Evolutionary conservation across 352 stramenopile species (phyloP).

Genomic region (Phytophthora agathidicida): DNA sequence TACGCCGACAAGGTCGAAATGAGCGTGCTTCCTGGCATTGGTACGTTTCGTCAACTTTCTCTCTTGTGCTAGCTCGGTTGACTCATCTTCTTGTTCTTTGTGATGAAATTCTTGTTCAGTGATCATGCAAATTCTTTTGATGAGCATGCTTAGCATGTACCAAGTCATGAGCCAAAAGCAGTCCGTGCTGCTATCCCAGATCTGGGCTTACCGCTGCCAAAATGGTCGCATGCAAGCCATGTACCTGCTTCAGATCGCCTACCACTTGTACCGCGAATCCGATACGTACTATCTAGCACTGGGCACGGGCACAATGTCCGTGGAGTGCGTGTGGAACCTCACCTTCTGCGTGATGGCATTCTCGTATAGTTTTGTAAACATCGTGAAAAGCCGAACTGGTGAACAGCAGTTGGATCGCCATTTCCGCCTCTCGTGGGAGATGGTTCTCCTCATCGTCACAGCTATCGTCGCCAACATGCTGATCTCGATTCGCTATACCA

Average conservation of each 20-base stretch:
- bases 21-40: conserved; percentile 36
- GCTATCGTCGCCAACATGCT: conserved; percentile 32
- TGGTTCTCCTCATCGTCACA: conserved; percentile 38
- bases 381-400: conserved; percentile 36
- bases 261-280: conserved; percentile 40
- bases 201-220: conserved; percentile 46
- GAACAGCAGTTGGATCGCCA: conserved; percentile 40
- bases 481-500: conserved; percentile 35
- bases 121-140: conserved; percentile 40
- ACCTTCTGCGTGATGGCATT: conserved; percentile 46
- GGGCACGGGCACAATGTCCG: conserved; percentile 41
- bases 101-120: too few species aligned
- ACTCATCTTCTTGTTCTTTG: too few species aligned
- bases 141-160: conserved; percentile 41
- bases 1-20: conserved; percentile 40
- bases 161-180: conserved; percentile 43
- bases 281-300: conserved; percentile 41
- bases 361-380: conserved; percentile 43
- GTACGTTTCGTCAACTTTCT: too few species aligned
- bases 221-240: conserved; percentile 43
- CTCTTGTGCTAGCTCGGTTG: too few species aligned
- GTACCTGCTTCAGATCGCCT: conserved; percentile 42
- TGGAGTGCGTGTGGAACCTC: conserved; percentile 45
- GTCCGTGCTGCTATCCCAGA: conserved; percentile 41
- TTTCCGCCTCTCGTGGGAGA: conserved; percentile 42